Percentiles rank a stretch among this genome's conserved stretches.
phyloP scores from a whole-genome alignment of 352 stramenopile species.

The Globisporangium iwayamae region DNA sequence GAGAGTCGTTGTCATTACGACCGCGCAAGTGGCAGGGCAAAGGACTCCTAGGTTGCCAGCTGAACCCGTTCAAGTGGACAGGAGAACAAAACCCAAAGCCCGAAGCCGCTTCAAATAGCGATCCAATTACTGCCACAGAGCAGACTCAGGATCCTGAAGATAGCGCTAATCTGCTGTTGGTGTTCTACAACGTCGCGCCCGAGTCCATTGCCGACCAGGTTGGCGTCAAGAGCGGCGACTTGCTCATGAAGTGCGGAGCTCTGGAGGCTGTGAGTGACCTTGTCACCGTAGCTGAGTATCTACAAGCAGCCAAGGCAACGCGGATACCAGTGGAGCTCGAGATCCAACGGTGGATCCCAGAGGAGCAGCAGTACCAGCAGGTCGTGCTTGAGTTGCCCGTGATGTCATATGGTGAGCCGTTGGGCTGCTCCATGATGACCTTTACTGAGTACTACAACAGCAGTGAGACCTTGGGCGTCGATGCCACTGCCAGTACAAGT shows the following conservation, averaged over 20 bases:
- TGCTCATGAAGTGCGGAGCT: conserved; percentile 37
- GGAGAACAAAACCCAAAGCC: conserved; percentile 1
- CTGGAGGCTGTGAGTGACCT: conserved; percentile 21
- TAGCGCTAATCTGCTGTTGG: conserved; percentile 20
- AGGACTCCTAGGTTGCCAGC: conserved; percentile 55
- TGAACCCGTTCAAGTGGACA: conserved; percentile 60
- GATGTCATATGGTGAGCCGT: conserved; percentile 4
- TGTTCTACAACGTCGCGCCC: conserved; percentile 38
- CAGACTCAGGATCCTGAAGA: neutral
- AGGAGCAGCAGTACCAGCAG: conserved; percentile 39
- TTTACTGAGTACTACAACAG: conserved; percentile 53
- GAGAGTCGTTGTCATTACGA: conserved; percentile 12
- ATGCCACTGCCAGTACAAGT: neutral
- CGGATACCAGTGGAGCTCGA: conserved; percentile 25
- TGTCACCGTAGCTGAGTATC: conserved; percentile 15
- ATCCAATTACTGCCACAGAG: neutral
- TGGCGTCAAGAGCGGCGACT: conserved; percentile 42
- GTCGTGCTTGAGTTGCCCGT: conserved; percentile 22
- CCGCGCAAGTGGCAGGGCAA: conserved; percentile 65
- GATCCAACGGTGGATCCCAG: conserved; percentile 44
- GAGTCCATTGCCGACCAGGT: conserved; percentile 27
- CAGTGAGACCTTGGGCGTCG: conserved; percentile 7
- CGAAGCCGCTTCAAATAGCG: neutral
- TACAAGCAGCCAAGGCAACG: conserved; percentile 12
- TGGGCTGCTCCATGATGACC: conserved; percentile 51